Conservation (phyloP, 129 eudicot species). For the Artemisia annua region DNA sequence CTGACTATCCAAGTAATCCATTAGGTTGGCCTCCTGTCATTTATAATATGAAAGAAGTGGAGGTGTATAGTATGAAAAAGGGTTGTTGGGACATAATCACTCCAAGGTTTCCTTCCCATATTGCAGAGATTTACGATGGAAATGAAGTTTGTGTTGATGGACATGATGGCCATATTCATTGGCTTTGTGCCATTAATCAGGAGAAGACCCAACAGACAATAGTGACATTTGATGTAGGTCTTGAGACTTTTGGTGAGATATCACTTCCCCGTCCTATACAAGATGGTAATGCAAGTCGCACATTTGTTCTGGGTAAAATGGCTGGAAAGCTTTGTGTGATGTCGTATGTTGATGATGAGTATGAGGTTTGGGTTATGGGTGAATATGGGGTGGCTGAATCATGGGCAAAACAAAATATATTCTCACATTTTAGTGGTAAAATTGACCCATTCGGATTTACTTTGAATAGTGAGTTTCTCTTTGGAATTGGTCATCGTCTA, state of each 20-base stretch:
- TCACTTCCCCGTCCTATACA: neutral
- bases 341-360: neutral
- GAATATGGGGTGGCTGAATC: constrained; percentile 12
- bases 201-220: neutral
- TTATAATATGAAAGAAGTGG: neutral
- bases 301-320: neutral
- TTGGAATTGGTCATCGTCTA: neutral
- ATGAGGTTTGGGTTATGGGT: constrained; percentile 10
- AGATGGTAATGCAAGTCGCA: neutral
- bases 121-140: neutral
- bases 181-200: neutral
- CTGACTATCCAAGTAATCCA: neutral
- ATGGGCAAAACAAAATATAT: neutral
- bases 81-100: neutral
- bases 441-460: neutral
- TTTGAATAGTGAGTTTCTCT: neutral
- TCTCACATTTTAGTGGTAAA: neutral
- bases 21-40: neutral
- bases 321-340: constrained; percentile 9
- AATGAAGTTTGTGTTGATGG: neutral
- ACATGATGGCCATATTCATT: neutral
- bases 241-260: neutral
- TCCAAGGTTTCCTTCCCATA: neutral
- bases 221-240: constrained; percentile 5
- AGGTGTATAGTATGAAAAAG: constrained; percentile 16